phyloP scores from a whole-genome alignment of 2,329 filamentous ascomycete species.

The Aspergillus sp. region DNA sequence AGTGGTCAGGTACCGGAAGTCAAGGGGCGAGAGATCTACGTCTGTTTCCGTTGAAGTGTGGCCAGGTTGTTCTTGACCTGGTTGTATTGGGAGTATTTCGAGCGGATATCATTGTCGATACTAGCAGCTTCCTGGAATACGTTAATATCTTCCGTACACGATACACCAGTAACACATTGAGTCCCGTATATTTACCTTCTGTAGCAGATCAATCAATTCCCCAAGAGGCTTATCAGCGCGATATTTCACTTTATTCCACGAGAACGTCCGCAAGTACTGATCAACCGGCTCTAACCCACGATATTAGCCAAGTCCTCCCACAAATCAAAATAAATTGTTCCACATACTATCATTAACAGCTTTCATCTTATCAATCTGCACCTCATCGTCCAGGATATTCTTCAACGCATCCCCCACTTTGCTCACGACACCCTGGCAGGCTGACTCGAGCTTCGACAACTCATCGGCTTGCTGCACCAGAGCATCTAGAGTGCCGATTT shows the following conservation, averaged over 20 bases:
- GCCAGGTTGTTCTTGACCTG: slow-evolving; percentile 78
- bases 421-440: slow-evolving; percentile 72
- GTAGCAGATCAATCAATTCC: slow-evolving; percentile 78
- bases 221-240: slow-evolving; percentile 82
- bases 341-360: slow-evolving; percentile 84
- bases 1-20: slow-evolving; percentile 1
- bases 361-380: slow-evolving; percentile 78
- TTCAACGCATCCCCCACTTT: slow-evolving; percentile 85
- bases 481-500: slow-evolving; percentile 92
- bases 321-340: neutral
- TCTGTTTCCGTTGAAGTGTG: slow-evolving; percentile 77
- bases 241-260: slow-evolving; percentile 98
- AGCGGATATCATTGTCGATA: slow-evolving; percentile 92
- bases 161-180: neutral
- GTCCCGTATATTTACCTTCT: slow-evolving; percentile 57
- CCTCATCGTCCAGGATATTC: slow-evolving; percentile 75
- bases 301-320: slow-evolving; percentile 3
- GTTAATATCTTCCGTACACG: slow-evolving; percentile 1
- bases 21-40: slow-evolving; percentile 47
- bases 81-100: slow-evolving; percentile 92
- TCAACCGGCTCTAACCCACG: slow-evolving; percentile 74
- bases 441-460: slow-evolving; percentile 74
- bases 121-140: slow-evolving; percentile 69
- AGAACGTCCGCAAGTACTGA: slow-evolving; percentile 80
- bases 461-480: slow-evolving; percentile 96